These are phyloP conservation scores for Collybiopsis luxurians DNA, from an alignment of 768 basidiomycete genomes.

Conservation along the genomic window DNA sequence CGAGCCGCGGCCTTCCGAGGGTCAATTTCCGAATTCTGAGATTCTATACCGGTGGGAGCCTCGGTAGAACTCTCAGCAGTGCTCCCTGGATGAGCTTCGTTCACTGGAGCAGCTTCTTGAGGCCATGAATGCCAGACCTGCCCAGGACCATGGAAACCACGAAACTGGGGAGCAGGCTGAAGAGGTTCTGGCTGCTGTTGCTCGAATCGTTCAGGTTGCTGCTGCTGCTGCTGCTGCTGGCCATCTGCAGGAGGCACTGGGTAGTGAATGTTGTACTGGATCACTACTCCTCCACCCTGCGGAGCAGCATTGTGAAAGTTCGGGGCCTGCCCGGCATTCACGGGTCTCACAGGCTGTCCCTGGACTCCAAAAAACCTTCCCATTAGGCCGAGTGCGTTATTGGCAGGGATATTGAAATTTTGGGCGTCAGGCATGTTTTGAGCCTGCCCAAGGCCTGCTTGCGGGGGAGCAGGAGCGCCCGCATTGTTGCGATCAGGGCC, in stretches of 20 bases:
- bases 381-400: conserved; percentile 47
- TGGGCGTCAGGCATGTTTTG: conserved; percentile 27
- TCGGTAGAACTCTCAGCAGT: neutral
- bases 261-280: conserved; percentile 66
- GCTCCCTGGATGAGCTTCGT: neutral
- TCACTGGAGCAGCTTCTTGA: neutral
- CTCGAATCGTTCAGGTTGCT: conserved; percentile 30
- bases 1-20: conserved; percentile 59
- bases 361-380: conserved; percentile 58
- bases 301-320: conserved; percentile 34
- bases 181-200: conserved; percentile 26
- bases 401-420: conserved; percentile 36
- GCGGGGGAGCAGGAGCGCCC: conserved; percentile 21
- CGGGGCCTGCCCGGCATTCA: conserved; percentile 26
- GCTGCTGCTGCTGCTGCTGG: conserved; percentile 26
- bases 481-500: conserved; percentile 16
- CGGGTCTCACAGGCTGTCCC: conserved; percentile 39
- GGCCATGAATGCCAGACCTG: conserved; percentile 70
- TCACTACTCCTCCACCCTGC: conserved; percentile 47
- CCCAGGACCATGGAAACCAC: conserved; percentile 63
- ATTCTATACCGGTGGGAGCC: neutral
- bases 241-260: conserved; percentile 20
- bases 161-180: conserved; percentile 51
- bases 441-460: conserved; percentile 22
- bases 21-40: conserved; percentile 8